phyloP scores from a whole-genome alignment of 345 rosid genomes.

The Psidium guajava region DNA sequence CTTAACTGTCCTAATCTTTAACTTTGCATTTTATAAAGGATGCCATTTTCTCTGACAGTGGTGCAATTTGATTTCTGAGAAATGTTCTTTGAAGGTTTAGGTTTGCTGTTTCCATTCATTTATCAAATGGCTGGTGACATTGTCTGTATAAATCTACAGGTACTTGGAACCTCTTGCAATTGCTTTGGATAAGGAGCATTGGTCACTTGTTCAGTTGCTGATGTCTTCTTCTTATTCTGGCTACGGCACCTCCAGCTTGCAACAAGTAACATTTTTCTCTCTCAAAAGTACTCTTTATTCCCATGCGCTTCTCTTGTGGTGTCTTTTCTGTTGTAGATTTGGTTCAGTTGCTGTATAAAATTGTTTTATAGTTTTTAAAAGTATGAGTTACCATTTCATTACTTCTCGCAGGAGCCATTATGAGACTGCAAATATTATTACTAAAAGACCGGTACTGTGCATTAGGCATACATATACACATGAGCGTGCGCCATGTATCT shows the following conservation, averaged over 20 bases:
- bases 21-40: background rate
- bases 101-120: background rate
- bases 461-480: background rate
- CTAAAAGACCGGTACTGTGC: background rate
- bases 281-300: background rate
- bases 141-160: conserved; percentile 20
- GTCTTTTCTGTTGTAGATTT: background rate
- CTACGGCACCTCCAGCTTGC: conserved; percentile 82
- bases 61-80: background rate
- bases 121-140: background rate
- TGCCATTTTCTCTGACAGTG: background rate
- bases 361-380: background rate
- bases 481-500: background rate
- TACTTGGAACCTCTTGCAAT: conserved; percentile 91
- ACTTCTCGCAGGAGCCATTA: background rate
- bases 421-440: background rate
- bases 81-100: background rate
- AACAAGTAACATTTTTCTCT: conserved; percentile 45
- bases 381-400: background rate
- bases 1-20: background rate
- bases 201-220: conserved; percentile 89
- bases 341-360: background rate
- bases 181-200: conserved; percentile 86
- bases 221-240: conserved; percentile 88
- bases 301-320: background rate